Percentiles rank a stretch among this genome's conserved stretches.
phyloP scores from a whole-genome alignment of 495 filamentous ascomycete genomes.

The Daldinia vernicosa region DNA sequence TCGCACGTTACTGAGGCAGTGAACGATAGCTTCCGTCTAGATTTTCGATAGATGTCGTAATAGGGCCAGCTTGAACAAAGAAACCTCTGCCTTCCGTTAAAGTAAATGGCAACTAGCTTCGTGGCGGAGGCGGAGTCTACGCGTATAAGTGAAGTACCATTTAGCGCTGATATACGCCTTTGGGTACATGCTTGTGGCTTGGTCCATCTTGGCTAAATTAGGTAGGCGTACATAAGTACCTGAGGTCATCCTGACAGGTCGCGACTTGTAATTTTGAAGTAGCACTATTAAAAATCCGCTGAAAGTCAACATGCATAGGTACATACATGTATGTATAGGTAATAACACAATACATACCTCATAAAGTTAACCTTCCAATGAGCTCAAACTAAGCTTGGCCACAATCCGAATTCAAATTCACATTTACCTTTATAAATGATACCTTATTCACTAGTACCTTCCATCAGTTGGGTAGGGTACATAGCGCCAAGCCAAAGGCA shows the following conservation, averaged over 20 bases:
- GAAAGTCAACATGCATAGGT: background rate
- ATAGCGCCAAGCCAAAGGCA: background rate
- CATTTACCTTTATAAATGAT: background rate
- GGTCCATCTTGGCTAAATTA: background rate
- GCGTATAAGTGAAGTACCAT: background rate
- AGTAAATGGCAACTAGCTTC: background rate
- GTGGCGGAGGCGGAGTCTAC: conserved; percentile 6
- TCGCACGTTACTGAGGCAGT: conserved; percentile 34
- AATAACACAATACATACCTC: background rate
- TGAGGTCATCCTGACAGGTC: too few species aligned
- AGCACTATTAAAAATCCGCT: background rate
- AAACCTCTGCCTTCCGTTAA: background rate
- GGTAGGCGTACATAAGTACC: background rate
- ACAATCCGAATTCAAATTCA: background rate
- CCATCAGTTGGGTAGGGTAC: background rate
- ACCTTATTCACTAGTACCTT: background rate
- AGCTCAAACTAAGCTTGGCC: background rate
- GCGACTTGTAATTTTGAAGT: too few species aligned
- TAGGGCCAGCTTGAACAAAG: background rate
- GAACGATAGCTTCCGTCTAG: background rate
- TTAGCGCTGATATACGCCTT: background rate
- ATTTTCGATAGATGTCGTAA: conserved; percentile 5
- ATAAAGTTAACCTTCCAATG: background rate
- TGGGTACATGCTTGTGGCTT: background rate
- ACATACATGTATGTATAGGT: too few species aligned